Percentiles rank a stretch among this genome's conserved stretches.
Conservation (phyloP, 2,329 filamentous ascomycete genomes). For the Dichotomopilus funicola region DNA sequence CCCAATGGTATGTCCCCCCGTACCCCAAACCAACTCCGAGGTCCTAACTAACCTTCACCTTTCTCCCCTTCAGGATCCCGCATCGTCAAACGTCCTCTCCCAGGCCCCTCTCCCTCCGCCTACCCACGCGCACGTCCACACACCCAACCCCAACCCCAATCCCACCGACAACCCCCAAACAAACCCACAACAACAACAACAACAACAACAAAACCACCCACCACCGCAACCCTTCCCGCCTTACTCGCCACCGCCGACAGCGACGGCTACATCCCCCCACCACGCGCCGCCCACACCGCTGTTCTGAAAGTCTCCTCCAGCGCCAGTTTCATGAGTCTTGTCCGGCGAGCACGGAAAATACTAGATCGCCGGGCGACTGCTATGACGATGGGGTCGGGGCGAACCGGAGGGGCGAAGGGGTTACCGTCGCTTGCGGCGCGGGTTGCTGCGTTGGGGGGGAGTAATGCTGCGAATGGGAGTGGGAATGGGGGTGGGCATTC, state of each 20-base stretch:
- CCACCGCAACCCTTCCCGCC: too few species aligned
- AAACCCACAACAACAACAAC: too few species aligned
- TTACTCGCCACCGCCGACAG: slow-evolving; percentile 10
- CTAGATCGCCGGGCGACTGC: slow-evolving; percentile 50
- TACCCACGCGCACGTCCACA: slow-evolving; percentile 12
- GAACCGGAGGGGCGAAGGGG: slow-evolving; percentile 21
- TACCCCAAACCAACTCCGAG: neutral
- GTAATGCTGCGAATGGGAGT: neutral
- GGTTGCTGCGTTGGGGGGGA: slow-evolving; percentile 27
- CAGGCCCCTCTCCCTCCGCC: slow-evolving; percentile 8
- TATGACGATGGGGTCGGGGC: slow-evolving; percentile 30
- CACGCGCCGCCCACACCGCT: slow-evolving; percentile 21
- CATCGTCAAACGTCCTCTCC: slow-evolving; percentile 42
- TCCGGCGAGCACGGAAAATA: slow-evolving; percentile 58
- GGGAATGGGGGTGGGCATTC: slow-evolving; percentile 11
- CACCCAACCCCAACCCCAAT: too few species aligned
- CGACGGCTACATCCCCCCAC: slow-evolving; percentile 20
- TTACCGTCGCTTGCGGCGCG: slow-evolving; percentile 41
- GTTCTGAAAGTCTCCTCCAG: slow-evolving; percentile 59
- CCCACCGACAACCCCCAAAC: too few species aligned
- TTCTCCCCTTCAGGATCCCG: slow-evolving; percentile 35
- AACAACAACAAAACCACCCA: too few species aligned
- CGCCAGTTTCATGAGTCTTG: slow-evolving; percentile 61
- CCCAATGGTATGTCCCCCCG: slow-evolving; percentile 24
- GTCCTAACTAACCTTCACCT: neutral